A percentile compares a stretch with the other conserved stretches of the same genome.
Evolutionary conservation across 257 asterid genomes (phyloP).

Genomic region (Plectranthus barbatus): DNA sequence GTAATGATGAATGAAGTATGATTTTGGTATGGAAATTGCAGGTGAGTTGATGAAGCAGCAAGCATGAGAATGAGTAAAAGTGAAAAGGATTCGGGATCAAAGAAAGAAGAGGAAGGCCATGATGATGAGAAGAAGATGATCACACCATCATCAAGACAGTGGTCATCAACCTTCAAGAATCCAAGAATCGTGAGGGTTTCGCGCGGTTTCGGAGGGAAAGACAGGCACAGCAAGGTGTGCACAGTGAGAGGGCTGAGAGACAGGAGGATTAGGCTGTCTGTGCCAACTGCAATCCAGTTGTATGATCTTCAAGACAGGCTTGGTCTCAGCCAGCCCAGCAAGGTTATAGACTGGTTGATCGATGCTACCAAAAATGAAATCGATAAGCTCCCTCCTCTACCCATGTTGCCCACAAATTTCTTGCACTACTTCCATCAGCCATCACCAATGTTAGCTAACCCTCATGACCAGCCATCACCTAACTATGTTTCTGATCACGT

Average conservation of each 20-base stretch:
- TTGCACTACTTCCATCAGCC: slow-evolving; percentile 17
- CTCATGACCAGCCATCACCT: not conserved
- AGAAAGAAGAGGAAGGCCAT: slow-evolving; percentile 36
- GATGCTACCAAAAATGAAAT: slow-evolving; percentile 48
- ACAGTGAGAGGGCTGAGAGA: slow-evolving; percentile 60
- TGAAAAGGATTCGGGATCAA: slow-evolving; percentile 18
- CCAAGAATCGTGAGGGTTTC: slow-evolving; percentile 73
- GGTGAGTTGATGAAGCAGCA: slow-evolving; percentile 13
- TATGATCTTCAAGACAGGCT: slow-evolving; percentile 73
- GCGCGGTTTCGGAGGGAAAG: slow-evolving; percentile 61
- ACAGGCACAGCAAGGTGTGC: slow-evolving; percentile 73
- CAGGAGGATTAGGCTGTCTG: slow-evolving; percentile 62
- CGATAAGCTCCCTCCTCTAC: slow-evolving; percentile 67
- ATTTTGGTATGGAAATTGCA: slow-evolving; percentile 3
- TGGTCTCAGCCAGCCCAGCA: slow-evolving; percentile 63
- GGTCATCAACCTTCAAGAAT: slow-evolving; percentile 48
- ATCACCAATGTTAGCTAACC: too few species aligned
- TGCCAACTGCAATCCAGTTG: slow-evolving; percentile 60
- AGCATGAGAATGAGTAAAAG: slow-evolving; percentile 36
- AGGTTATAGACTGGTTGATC: slow-evolving; percentile 66
- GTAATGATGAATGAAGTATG: too few species aligned
- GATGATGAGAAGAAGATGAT: not conserved
- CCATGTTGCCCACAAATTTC: slow-evolving; percentile 17
- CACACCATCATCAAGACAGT: slow-evolving; percentile 15
- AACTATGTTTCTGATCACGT: not conserved